Base-by-base conservation (phyloP, 2,329 filamentous ascomycete genomes). In the Dactylellina parvicollis region DNA sequence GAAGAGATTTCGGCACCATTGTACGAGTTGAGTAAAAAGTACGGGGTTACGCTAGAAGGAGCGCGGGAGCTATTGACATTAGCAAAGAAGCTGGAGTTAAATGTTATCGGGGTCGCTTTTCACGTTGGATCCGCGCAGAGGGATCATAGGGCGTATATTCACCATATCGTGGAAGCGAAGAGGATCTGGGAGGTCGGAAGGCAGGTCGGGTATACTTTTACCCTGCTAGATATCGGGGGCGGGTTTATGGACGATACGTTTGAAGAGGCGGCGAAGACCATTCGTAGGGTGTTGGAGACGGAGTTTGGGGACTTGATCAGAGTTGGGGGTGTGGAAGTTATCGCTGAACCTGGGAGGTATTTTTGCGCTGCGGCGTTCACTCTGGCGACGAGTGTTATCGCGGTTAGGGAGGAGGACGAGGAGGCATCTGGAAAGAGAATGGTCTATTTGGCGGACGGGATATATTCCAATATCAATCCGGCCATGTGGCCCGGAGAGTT, bases 21-120 rank as follows among this genome's bases (percentile, higher is more conserved):
- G n/a, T 73, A 73, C 55, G 60, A 73, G 18, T 44, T 73, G 16
- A 60, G 60, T 10, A 59, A 64, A 16, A 73, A 73, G n/a, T 73
- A 66, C 32, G 69, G 69, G 3, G 60, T 66, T 42, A 52, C 69
- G 3, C 14, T 56, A 7, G 54, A 66, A 12, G 47, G 42, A 4
- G 36, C 46, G 14, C 24, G 46, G 4, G 55, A 60, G n/a, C n/a
- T 66, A 22, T 38, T 73, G 1, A 5, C 30, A 0, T 30, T 66
- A 2, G 69, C 69, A 2, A 66, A 55, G 22, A 22, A 24, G 16
- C 12, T 73, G 3, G 55, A 36, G 2, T 18, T 73, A n/a, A 28
- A 56, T 14, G 69, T 73, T 32, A 28, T 38, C 4, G 69, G 69
- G 1, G 40, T 73, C 1, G 69, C 69, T 3, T 73, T 73, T 18